phyloP scores from a whole-genome alignment of 1,139 yeast genomes.

The Kluyveromyces marxianus region DNA sequence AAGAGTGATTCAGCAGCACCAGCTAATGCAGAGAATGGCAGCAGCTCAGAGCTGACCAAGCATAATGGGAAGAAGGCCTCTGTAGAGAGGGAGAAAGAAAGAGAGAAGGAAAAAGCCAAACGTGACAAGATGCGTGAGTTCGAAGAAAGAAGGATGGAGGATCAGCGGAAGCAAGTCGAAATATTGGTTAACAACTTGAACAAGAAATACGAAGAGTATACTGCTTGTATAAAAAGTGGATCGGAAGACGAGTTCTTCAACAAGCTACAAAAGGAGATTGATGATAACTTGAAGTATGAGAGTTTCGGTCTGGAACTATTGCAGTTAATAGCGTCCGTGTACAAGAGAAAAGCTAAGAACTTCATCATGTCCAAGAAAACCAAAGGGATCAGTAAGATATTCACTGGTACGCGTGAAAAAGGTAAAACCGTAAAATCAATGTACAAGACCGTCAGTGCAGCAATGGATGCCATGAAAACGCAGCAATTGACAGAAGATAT shows the following conservation, averaged over 20 bases:
- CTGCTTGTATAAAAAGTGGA: constrained; percentile 28
- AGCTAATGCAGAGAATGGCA: not conserved
- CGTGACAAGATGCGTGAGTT: constrained; percentile 47
- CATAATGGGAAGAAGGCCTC: constrained; percentile 9
- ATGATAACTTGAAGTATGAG: constrained; percentile 61
- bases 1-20: not conserved
- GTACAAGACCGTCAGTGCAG: constrained; percentile 58
- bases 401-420: constrained; percentile 64
- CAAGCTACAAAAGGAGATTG: constrained; percentile 51
- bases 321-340: constrained; percentile 63
- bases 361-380: constrained; percentile 57
- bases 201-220: constrained; percentile 33
- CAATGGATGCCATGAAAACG: constrained; percentile 67
- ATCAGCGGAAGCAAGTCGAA: constrained; percentile 46
- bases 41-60: constrained; percentile 6
- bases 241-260: constrained; percentile 34
- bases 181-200: constrained; percentile 45
- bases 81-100: constrained; percentile 6
- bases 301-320: constrained; percentile 73
- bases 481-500: constrained; percentile 60
- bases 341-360: constrained; percentile 49
- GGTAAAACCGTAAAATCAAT: constrained; percentile 67
- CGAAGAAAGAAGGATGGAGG: constrained; percentile 50
- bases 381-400: constrained; percentile 55
- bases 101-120: constrained; percentile 25